Evolutionary conservation across 345 rosid species (phyloP), one percentile per base, ranked within the genome.

Genomic region (Hibiscus mutabilis): DNA sequence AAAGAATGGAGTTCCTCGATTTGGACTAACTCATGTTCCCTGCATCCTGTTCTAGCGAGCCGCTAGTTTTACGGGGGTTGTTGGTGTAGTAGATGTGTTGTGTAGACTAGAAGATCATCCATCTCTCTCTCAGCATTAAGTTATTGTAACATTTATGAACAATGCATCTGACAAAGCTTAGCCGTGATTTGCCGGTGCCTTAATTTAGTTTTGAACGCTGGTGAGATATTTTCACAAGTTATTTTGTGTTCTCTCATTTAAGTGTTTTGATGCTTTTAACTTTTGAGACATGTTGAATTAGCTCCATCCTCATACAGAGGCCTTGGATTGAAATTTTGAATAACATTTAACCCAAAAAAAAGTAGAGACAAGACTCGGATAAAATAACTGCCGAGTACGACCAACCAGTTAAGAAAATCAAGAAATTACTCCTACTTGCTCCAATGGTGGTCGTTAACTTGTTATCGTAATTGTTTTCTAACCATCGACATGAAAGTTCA

Each of bases 1-100:
- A 86, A 80, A 86, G 97, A 83, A 95, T 95, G 99, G 99, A 95
- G 85, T 95, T 95, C 74, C 92, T 92, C 68, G 97, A 92, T 83
- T 76, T 95, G 73, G 99, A 95, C 63, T 95, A 90, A 81, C 60
- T 12, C 66, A 40, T 59, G 46, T 1, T 25, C 71, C 22, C 69
- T 71, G 75, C 75, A 59, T 71, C 76, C 65, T 49, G 12, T 53
- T 51, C 71, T 75, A 65, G 72, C 60, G 72, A 84, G 77, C 80
- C 74, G 60, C 90, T 67, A 81, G 77, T 84, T 80, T 85, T 83
- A 70, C 51, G 79, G 76, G 14, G 59, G 74, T 72, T 25, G 31
- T 52, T 68, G 74, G 74, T 72, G 74, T 58, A 63, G 76, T 70
- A 31, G 27, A 74, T 53, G 57, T 53, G 57, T 53, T 49, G 14